These are phyloP conservation scores for Daedalea quercina DNA, from an alignment of 768 basidiomycete species.

Conservation along the genomic window DNA sequence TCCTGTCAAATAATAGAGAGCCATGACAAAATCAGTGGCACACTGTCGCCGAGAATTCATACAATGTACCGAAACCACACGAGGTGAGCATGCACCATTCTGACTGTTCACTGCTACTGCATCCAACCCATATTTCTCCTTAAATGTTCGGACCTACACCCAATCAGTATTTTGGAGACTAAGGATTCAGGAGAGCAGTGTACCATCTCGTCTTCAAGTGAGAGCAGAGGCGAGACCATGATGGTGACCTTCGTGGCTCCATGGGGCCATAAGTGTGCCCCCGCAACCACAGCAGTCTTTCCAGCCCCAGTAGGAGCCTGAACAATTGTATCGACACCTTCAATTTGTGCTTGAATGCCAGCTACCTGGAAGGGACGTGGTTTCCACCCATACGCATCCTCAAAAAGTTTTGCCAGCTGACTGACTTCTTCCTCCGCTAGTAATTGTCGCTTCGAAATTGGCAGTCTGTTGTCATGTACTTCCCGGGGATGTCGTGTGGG, in stretches of 20 bases:
- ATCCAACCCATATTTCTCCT: constrained; percentile 22
- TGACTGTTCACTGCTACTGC: constrained; percentile 28
- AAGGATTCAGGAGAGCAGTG: background rate
- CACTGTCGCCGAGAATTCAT: background rate
- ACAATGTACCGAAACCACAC: constrained; percentile 23
- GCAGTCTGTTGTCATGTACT: no score
- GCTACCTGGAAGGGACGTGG: constrained; percentile 24
- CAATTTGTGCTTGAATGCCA: constrained; percentile 24
- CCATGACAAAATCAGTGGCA: background rate
- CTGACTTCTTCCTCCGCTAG: constrained; percentile 5
- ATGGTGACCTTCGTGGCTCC: constrained; percentile 27
- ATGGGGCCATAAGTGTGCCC: constrained; percentile 17
- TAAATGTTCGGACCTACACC: constrained; percentile 25
- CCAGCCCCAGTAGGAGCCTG: constrained; percentile 32
- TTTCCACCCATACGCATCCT: constrained; percentile 17
- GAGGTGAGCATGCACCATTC: constrained; percentile 22
- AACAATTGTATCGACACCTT: constrained; percentile 25
- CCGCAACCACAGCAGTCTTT: constrained; percentile 25
- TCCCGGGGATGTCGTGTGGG: no score
- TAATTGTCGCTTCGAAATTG: background rate
- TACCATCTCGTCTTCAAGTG: constrained; percentile 32
- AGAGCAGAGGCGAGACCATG: constrained; percentile 30
- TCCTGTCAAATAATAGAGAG: constrained; percentile 4
- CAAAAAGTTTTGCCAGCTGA: constrained; percentile 6
- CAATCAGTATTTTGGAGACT: background rate